A percentile compares a stretch with the other conserved stretches of the same genome.
phyloP scores from a whole-genome alignment of 2,329 filamentous ascomycete species.

The Phyllachora maydis region DNA sequence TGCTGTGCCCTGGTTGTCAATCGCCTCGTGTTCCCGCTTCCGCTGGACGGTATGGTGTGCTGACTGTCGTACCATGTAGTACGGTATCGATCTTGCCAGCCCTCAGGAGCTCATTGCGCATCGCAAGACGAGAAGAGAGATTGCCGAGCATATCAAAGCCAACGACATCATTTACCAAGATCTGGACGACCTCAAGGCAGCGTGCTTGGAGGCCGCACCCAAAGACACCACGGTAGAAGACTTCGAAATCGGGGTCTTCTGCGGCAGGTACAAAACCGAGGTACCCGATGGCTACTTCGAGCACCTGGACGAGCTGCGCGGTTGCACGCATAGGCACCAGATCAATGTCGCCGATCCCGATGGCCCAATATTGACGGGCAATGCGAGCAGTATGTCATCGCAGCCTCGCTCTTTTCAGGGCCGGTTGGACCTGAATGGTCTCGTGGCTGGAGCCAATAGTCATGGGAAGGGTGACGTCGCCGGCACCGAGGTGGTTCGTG shows the following conservation, averaged over 20 bases:
- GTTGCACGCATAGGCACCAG: too few species aligned
- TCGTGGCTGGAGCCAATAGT: too few species aligned
- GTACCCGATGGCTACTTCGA: slow-evolving; percentile 68
- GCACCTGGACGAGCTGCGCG: slow-evolving; percentile 51
- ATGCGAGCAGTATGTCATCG: too few species aligned
- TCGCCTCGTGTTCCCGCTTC: not conserved
- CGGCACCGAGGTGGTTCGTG: too few species aligned
- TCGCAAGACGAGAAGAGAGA: slow-evolving; percentile 16
- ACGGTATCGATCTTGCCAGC: slow-evolving; percentile 25
- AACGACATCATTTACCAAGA: slow-evolving; percentile 34
- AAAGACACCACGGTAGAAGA: slow-evolving; percentile 29
- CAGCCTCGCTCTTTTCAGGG: too few species aligned
- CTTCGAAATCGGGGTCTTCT: slow-evolving; percentile 88
- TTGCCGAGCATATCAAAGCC: slow-evolving; percentile 19
- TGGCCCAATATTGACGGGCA: too few species aligned
- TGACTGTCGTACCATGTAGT: slow-evolving; percentile 8
- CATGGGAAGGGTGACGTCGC: too few species aligned
- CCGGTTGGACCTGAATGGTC: too few species aligned
- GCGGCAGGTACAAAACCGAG: slow-evolving; percentile 65
- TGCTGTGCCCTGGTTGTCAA: too few species aligned
- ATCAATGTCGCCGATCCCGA: too few species aligned
- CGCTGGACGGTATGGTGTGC: not conserved
- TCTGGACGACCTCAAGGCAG: slow-evolving; percentile 58
- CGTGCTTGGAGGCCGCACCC: slow-evolving; percentile 54
- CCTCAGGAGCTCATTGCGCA: slow-evolving; percentile 20